Evolutionary conservation across 2,329 filamentous ascomycete species (phyloP).

Genomic region (Aspergillus spinulosporus): DNA sequence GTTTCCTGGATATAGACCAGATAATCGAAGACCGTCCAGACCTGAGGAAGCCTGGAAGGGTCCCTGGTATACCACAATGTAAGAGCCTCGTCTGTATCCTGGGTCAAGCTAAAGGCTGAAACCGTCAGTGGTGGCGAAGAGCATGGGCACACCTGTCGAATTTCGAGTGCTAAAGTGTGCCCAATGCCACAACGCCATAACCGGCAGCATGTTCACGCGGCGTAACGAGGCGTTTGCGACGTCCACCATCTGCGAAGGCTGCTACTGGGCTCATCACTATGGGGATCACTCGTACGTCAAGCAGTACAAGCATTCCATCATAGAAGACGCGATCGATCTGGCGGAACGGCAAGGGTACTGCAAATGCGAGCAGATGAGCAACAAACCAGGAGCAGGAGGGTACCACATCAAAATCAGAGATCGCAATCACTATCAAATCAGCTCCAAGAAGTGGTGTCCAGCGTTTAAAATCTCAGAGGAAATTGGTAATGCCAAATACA

Average conservation of each 20-base stretch:
- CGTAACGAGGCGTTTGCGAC: not conserved
- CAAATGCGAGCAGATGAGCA: not conserved
- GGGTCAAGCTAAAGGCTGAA: not conserved
- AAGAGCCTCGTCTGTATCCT: not conserved
- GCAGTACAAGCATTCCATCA: slow-evolving; percentile 37
- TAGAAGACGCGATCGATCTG: slow-evolving; percentile 27
- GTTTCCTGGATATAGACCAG: slow-evolving; percentile 44
- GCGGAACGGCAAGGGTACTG: slow-evolving; percentile 26
- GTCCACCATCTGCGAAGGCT: slow-evolving; percentile 35
- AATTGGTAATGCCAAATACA: slow-evolving; percentile 15
- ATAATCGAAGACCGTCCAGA: slow-evolving; percentile 37
- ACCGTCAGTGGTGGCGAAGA: not conserved
- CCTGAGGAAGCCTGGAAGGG: slow-evolving; percentile 20
- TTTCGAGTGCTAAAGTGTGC: slow-evolving; percentile 17
- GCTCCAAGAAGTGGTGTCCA: not conserved
- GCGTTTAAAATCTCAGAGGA: not conserved
- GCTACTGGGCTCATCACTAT: slow-evolving; percentile 34
- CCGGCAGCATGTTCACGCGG: slow-evolving; percentile 29
- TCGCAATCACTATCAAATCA: not conserved
- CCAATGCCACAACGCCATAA: slow-evolving; percentile 25
- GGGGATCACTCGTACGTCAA: slow-evolving; percentile 32
- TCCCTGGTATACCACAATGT: slow-evolving; percentile 26
- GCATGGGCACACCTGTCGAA: not conserved
- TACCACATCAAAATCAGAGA: not conserved
- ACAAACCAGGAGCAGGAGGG: not conserved